phyloP scores from a whole-genome alignment of 2,329 filamentous ascomycete species.

The Pyrenophora seminiperda region DNA sequence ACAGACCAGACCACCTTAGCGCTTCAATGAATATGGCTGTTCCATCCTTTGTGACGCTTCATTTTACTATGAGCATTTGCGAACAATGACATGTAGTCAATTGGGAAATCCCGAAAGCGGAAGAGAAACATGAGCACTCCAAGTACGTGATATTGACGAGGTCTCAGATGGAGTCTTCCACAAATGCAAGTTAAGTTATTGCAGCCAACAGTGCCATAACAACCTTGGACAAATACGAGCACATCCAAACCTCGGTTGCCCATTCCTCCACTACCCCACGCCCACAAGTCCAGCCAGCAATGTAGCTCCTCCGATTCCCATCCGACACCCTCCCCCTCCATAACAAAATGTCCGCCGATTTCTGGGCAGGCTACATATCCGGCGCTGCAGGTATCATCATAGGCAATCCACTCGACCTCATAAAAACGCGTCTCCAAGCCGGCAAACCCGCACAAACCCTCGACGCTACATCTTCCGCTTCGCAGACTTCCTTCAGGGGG shows the following conservation, averaged over 20 bases:
- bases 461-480: constrained; percentile 11
- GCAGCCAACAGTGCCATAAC: too few species aligned
- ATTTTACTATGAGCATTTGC: too few species aligned
- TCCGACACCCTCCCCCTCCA: neutral
- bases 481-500: constrained; percentile 23
- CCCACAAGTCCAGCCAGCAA: constrained; percentile 5
- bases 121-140: too few species aligned
- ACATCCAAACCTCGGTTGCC: constrained; percentile 19
- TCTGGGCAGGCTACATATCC: constrained; percentile 90
- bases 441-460: constrained; percentile 38
- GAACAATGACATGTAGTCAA: too few species aligned
- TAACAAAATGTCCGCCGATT: constrained; percentile 76
- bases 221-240: too few species aligned
- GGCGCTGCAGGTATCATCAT: constrained; percentile 85
- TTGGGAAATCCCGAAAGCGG: too few species aligned
- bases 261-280: constrained; percentile 13
- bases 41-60: too few species aligned
- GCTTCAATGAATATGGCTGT: too few species aligned
- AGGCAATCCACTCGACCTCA: constrained; percentile 81
- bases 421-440: constrained; percentile 83
- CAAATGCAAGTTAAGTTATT: too few species aligned
- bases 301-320: constrained; percentile 18
- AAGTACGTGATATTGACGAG: too few species aligned
- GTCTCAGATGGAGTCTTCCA: too few species aligned
- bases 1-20: too few species aligned